Evolutionary conservation across 345 rosid species (phyloP).

Genomic region (Lumnitzera littorea): DNA sequence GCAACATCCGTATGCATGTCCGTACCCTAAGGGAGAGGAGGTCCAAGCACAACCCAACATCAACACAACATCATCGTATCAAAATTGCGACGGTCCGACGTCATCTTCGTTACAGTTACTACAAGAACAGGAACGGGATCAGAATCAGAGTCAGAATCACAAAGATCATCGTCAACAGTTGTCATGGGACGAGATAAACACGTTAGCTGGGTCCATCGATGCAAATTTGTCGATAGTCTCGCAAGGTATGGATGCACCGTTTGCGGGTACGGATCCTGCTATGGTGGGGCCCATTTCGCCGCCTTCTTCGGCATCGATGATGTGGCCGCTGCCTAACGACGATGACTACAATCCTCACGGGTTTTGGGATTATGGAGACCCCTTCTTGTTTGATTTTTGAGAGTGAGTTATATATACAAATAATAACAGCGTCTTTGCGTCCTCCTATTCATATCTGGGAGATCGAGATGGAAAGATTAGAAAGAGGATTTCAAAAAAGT

Average conservation of each 20-base stretch:
- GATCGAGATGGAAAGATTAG: too few species aligned
- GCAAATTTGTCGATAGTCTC: conserved; percentile 34
- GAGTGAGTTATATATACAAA: background rate
- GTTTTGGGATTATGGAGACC: conserved; percentile 61
- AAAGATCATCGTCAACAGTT: background rate
- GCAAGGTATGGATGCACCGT: conserved; percentile 27
- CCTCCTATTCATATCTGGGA: too few species aligned
- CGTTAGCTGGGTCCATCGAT: conserved; percentile 38
- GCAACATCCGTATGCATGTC: background rate
- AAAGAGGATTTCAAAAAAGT: too few species aligned
- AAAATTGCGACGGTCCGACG: conserved; percentile 11
- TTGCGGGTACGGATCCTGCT: conserved; percentile 34
- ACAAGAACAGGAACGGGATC: conserved; percentile 7
- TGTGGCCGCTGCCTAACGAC: conserved; percentile 59
- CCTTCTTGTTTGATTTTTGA: conserved; percentile 49
- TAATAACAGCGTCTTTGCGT: too few species aligned
- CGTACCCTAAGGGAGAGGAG: background rate
- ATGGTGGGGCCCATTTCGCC: background rate
- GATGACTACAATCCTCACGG: conserved; percentile 43
- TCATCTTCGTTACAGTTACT: background rate
- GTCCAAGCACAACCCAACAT: background rate
- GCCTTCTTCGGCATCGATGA: conserved; percentile 35
- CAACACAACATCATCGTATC: conserved; percentile 14
- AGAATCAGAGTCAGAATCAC: conserved; percentile 22
- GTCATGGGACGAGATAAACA: conserved; percentile 22